Evolutionary conservation across 2,329 filamentous ascomycete genomes (phyloP).

Genomic region (Cryphonectria carpinicola): DNA sequence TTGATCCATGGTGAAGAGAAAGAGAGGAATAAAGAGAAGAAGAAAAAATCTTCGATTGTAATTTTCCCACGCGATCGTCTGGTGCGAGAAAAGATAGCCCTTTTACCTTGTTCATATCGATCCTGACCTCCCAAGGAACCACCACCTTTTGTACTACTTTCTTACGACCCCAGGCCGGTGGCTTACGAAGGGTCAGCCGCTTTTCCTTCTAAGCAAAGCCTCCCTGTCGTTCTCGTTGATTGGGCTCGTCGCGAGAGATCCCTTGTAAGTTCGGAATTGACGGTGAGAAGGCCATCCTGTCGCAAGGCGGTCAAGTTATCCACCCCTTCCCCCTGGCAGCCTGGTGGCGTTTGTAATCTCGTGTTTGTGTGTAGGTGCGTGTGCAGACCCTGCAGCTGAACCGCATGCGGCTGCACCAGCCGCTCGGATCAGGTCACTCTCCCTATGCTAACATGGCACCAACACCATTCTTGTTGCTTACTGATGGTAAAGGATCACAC

Average conservation of each 20-base stretch:
- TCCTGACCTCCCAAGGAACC: background rate
- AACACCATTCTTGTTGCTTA: background rate
- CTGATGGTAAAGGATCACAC: background rate
- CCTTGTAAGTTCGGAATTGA: background rate
- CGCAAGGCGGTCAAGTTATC: background rate
- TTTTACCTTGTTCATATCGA: background rate
- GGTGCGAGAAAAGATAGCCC: background rate
- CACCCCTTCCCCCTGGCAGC: background rate
- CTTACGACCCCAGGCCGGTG: background rate
- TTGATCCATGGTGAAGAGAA: constrained; percentile 5
- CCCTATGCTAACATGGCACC: background rate
- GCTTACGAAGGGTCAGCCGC: constrained; percentile 3
- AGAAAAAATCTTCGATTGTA: background rate
- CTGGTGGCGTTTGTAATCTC: background rate
- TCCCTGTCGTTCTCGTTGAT: background rate
- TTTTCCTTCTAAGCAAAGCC: background rate
- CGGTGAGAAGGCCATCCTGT: background rate
- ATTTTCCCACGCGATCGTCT: background rate
- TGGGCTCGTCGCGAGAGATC: background rate
- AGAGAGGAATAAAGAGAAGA: background rate
- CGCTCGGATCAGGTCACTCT: background rate
- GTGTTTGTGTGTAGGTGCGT: background rate
- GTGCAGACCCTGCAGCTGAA: constrained; percentile 8
- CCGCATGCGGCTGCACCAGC: background rate
- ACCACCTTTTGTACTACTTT: background rate